These are phyloP conservation scores for Castanea mollissima DNA, from an alignment of 306 rosid genomes.

Conservation along the genomic window DNA sequence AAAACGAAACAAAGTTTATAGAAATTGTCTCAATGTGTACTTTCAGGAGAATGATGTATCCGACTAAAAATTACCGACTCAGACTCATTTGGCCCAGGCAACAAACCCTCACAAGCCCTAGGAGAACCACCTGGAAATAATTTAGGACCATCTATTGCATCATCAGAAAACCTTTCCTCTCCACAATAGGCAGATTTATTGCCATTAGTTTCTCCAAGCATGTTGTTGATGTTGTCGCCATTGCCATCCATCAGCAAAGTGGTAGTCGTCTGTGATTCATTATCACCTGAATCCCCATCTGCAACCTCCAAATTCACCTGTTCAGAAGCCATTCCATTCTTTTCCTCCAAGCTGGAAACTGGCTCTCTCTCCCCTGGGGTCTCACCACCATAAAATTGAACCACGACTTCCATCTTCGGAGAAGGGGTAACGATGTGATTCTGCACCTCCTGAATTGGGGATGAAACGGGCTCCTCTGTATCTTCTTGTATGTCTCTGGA, in stretches of 20 bases:
- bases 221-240: slow-evolving; percentile 3
- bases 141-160: slow-evolving; percentile 55
- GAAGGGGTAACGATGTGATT: slow-evolving; percentile 22
- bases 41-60: slow-evolving; percentile 99
- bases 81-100: slow-evolving; percentile 90
- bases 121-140: slow-evolving; percentile 64
- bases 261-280: slow-evolving; percentile 22
- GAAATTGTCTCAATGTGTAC: slow-evolving; percentile 99
- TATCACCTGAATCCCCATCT: slow-evolving; percentile 31
- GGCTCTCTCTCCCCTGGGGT: slow-evolving; percentile 42
- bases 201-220: slow-evolving; percentile 23
- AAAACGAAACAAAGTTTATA: slow-evolving; percentile 39
- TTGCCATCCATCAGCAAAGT: slow-evolving; percentile 23
- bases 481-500: slow-evolving; percentile 29
- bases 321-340: slow-evolving; percentile 36
- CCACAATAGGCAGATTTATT: slow-evolving; percentile 26
- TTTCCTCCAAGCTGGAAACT: slow-evolving; percentile 24
- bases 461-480: slow-evolving; percentile 37
- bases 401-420: slow-evolving; percentile 25
- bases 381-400: slow-evolving; percentile 33
- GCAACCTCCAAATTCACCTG: slow-evolving; percentile 38
- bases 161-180: slow-evolving; percentile 48
- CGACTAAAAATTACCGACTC: slow-evolving; percentile 98
- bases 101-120: slow-evolving; percentile 87
- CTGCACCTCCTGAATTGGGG: slow-evolving; percentile 42